A percentile compares a stretch with the other conserved stretches of the same genome.
These are phyloP conservation scores for Paracoccidioides brasiliensis DNA, from an alignment of 2,329 filamentous ascomycete species.

Conservation along the genomic window DNA sequence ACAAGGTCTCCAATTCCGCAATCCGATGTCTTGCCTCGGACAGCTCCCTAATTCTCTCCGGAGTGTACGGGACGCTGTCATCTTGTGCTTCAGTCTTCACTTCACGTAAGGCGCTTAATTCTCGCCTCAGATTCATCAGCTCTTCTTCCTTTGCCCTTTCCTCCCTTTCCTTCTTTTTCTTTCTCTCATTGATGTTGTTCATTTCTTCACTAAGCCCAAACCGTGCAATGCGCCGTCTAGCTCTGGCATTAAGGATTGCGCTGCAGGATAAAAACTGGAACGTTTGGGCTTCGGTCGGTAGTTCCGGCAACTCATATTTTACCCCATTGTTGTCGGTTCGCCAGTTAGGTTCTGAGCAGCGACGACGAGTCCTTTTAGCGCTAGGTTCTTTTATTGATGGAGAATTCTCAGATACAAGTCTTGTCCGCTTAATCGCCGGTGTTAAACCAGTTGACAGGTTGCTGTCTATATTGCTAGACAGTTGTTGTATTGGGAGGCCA, in stretches of 20 bases:
- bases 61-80: conserved; percentile 11
- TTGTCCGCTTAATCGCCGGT: conserved; percentile 29
- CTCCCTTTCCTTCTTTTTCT: conserved; percentile 17
- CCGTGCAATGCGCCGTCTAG: conserved; percentile 31
- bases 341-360: conserved; percentile 24
- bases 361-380: conserved; percentile 12
- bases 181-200: conserved; percentile 31
- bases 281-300: neutral
- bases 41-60: conserved; percentile 10
- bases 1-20: conserved; percentile 11
- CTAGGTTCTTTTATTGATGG: conserved; percentile 11
- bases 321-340: conserved; percentile 10
- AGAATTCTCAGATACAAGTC: conserved; percentile 14
- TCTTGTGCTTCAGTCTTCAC: conserved; percentile 14
- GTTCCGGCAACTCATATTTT: neutral
- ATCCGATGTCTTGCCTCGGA: conserved; percentile 6
- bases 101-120: conserved; percentile 15
- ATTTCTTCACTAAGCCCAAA: conserved; percentile 36
- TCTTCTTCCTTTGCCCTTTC: conserved; percentile 20
- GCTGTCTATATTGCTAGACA: neutral
- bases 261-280: conserved; percentile 30
- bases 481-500: conserved; percentile 15
- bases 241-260: conserved; percentile 31
- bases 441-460: conserved; percentile 31
- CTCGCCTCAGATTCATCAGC: conserved; percentile 15